phyloP scores from a whole-genome alignment of 129 eudicot genomes.

The Flaveria sonorensis region DNA sequence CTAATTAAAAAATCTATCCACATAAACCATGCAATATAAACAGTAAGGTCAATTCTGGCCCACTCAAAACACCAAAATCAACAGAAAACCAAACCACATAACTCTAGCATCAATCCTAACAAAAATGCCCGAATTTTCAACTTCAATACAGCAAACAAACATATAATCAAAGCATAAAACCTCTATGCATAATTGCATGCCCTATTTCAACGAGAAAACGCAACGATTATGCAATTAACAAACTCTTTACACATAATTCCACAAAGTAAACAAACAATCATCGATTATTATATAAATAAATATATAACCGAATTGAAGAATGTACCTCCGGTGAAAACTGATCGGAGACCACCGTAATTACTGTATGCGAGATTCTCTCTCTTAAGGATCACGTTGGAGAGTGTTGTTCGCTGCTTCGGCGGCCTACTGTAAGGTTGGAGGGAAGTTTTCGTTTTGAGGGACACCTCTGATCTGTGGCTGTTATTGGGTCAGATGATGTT shows the following conservation, averaged over 20 bases:
- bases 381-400: slow-evolving; percentile 9
- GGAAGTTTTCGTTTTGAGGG: slow-evolving; percentile 24
- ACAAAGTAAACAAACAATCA: slow-evolving; percentile 17
- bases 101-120: neutral
- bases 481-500: neutral
- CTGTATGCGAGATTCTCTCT: slow-evolving; percentile 25
- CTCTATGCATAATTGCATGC: slow-evolving; percentile 35
- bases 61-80: slow-evolving; percentile 6
- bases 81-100: slow-evolving; percentile 1
- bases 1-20: neutral
- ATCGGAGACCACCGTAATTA: slow-evolving; percentile 13
- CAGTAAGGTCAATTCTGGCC: neutral
- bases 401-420: slow-evolving; percentile 12
- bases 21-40: slow-evolving; percentile 6
- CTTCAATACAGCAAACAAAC: neutral
- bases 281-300: slow-evolving; percentile 6
- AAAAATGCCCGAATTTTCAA: slow-evolving; percentile 14
- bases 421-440: slow-evolving; percentile 26
- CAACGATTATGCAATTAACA: neutral
- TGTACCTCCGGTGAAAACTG: slow-evolving; percentile 26
- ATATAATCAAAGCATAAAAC: slow-evolving; percentile 18
- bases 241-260: neutral
- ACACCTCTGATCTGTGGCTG: neutral
- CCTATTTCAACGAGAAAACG: slow-evolving; percentile 13
- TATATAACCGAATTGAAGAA: neutral